Base-by-base conservation (phyloP, 2,329 filamentous ascomycete genomes). In the Alternaria infectoria region DNA sequence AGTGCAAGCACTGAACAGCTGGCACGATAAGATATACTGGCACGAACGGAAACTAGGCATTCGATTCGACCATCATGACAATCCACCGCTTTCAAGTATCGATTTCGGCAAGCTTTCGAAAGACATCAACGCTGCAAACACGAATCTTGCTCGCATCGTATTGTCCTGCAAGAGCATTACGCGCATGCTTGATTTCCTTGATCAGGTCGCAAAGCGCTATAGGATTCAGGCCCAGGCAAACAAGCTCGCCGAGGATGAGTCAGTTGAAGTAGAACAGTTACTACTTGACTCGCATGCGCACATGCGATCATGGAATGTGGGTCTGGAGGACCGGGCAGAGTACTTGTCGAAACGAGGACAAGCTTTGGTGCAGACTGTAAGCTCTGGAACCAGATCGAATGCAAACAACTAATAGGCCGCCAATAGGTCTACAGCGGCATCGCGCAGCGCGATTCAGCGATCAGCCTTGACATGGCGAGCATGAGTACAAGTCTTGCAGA, bases 341-440 rank as follows among this genome's bases (percentile, higher is more conserved):
- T 72, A 70, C 30, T 23, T 71, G 6, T 58, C 62, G 1, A 64
- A 69, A 43, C 54, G 69, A 23, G 57, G 44, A 2, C 65, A 74
- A 25, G 64, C 66, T 5, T 19, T 73, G 8, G 57, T 67, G 1
- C 70, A 71, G n/a, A 68, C 59, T 23, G n/a, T n/a, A n/a, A n/a
- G n/a, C n/a, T n/a, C n/a, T n/a, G n/a, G n/a, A n/a, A n/a, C n/a
- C n/a, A n/a, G n/a, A n/a, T n/a, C n/a, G n/a, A n/a, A n/a, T n/a
- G n/a, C n/a, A n/a, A n/a, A n/a, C n/a, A n/a, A n/a, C n/a, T n/a
- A n/a, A n/a, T n/a, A n/a, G n/a, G n/a, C n/a, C n/a, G n/a, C n/a
- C n/a, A n/a, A n/a, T n/a, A n/a, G 69, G 6, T 69, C 3, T 72
- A 72, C 51, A 72, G 68, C 12, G 58, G 59, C 15, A 69, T 72